phyloP scores from a whole-genome alignment of 805 yeast genomes.

The Wickerhamomyces mucosus region DNA sequence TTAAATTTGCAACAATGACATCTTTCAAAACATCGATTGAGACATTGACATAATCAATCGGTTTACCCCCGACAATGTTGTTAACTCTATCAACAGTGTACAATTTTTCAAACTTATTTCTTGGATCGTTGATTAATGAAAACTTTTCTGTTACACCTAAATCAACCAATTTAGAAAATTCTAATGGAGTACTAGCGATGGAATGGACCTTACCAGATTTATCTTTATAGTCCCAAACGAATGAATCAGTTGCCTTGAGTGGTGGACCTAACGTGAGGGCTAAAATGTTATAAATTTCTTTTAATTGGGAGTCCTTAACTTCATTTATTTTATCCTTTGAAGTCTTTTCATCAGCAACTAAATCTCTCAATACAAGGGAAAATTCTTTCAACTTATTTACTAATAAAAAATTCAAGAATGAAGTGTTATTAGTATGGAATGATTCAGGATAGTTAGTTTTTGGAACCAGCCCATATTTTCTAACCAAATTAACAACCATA shows the following conservation, averaged over 20 bases:
- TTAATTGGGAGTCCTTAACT: constrained; percentile 39
- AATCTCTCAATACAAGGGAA: constrained; percentile 54
- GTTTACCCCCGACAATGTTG: constrained; percentile 59
- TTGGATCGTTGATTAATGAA: constrained; percentile 71
- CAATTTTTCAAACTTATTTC: constrained; percentile 54
- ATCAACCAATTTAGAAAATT: constrained; percentile 48
- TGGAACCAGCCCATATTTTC: constrained; percentile 79
- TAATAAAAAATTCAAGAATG: constrained; percentile 50
- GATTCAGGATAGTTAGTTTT: constrained; percentile 61
- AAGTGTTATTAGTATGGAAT: constrained; percentile 37
- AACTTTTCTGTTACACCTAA: constrained; percentile 42
- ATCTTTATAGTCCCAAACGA: constrained; percentile 67
- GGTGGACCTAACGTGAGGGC: constrained; percentile 66
- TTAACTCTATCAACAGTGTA: constrained; percentile 67
- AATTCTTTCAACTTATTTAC: constrained; percentile 64
- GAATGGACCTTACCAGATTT: constrained; percentile 43
- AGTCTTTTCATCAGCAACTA: constrained; percentile 27
- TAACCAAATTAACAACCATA: constrained; percentile 65
- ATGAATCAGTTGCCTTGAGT: constrained; percentile 56
- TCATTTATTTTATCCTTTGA: constrained; percentile 25
- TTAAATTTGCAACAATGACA: constrained; percentile 55
- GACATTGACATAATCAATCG: constrained; percentile 60
- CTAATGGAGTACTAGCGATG: constrained; percentile 48
- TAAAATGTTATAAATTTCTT: constrained; percentile 53
- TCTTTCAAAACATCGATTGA: constrained; percentile 45